phyloP scores from a whole-genome alignment of 805 yeast genomes.

The Kodamaea leandrae region DNA sequence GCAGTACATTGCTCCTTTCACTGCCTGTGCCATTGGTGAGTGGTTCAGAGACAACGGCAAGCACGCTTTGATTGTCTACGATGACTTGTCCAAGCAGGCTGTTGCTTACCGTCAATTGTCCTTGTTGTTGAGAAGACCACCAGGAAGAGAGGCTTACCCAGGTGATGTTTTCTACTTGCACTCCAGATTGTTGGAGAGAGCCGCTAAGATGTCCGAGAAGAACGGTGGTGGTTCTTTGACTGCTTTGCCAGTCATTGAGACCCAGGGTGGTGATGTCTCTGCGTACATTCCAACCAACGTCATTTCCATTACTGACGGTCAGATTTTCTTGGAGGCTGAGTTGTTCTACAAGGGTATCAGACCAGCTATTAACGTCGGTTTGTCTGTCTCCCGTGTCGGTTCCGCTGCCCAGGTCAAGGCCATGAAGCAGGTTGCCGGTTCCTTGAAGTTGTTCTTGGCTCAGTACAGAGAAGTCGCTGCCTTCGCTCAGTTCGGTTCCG shows the following conservation, averaged over 20 bases:
- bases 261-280: slow-evolving; percentile 99
- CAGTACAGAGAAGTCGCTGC: slow-evolving; percentile 99
- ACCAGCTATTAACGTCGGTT: slow-evolving; percentile 99
- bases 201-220: slow-evolving; percentile 91
- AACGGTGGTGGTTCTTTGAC: slow-evolving; percentile 93
- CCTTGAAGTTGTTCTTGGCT: slow-evolving; percentile 99
- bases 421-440: slow-evolving; percentile 99
- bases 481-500: slow-evolving; percentile 99
- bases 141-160: slow-evolving; percentile 96
- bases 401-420: slow-evolving; percentile 99
- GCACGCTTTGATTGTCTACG: slow-evolving; percentile 95
- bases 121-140: slow-evolving; percentile 93
- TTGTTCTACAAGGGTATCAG: slow-evolving; percentile 99
- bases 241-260: slow-evolving; percentile 94
- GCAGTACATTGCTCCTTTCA: slow-evolving; percentile 99
- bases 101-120: slow-evolving; percentile 99
- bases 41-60: slow-evolving; percentile 99
- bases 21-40: slow-evolving; percentile 99
- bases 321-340: slow-evolving; percentile 98
- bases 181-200: slow-evolving; percentile 94
- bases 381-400: slow-evolving; percentile 99
- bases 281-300: slow-evolving; percentile 98
- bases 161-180: slow-evolving; percentile 96
- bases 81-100: slow-evolving; percentile 98
- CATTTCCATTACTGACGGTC: slow-evolving; percentile 96